These are phyloP conservation scores for Bipolaris oryzae DNA, from an alignment of 2,329 filamentous ascomycete genomes.

Conservation along the genomic window DNA sequence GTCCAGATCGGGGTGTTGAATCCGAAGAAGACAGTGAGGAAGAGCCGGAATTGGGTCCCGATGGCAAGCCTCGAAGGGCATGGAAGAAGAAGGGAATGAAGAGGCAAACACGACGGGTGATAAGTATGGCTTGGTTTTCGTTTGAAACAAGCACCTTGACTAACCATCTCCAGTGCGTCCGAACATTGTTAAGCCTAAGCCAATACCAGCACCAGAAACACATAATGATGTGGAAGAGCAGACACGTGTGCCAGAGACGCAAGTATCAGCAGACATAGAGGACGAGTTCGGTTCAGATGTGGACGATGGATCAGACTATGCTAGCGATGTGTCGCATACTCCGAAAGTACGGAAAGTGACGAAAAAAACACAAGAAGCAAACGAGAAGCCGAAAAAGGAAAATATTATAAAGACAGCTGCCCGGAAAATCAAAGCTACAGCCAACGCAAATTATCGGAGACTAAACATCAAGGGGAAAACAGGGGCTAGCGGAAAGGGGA, in stretches of 20 bases:
- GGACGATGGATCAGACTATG: slow-evolving; percentile 49
- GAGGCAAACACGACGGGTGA: slow-evolving; percentile 72
- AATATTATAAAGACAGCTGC: slow-evolving; percentile 47
- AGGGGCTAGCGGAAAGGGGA: slow-evolving; percentile 48
- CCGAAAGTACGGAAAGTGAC: slow-evolving; percentile 36
- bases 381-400: slow-evolving; percentile 27
- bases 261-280: slow-evolving; percentile 34
- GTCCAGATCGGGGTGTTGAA: slow-evolving; percentile 50
- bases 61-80: slow-evolving; percentile 64
- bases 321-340: slow-evolving; percentile 48
- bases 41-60: slow-evolving; percentile 53
- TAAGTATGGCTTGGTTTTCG: slow-evolving; percentile 50
- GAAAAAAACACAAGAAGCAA: slow-evolving; percentile 21
- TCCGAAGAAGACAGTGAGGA: slow-evolving; percentile 67
- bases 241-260: slow-evolving; percentile 48
- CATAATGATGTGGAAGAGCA: slow-evolving; percentile 45
- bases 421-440: slow-evolving; percentile 54
- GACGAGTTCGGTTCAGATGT: slow-evolving; percentile 44
- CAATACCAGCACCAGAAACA: slow-evolving; percentile 35
- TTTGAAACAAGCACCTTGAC: slow-evolving; percentile 4
- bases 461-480: slow-evolving; percentile 60
- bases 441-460: slow-evolving; percentile 56
- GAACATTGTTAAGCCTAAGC: slow-evolving; percentile 51
- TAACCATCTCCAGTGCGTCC: slow-evolving; percentile 48
- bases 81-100: slow-evolving; percentile 89